Percentiles rank a stretch among this genome's conserved stretches.
Evolutionary conservation across 768 basidiomycete genomes (phyloP).

Genomic region (Paxillus ammoniavirescens): DNA sequence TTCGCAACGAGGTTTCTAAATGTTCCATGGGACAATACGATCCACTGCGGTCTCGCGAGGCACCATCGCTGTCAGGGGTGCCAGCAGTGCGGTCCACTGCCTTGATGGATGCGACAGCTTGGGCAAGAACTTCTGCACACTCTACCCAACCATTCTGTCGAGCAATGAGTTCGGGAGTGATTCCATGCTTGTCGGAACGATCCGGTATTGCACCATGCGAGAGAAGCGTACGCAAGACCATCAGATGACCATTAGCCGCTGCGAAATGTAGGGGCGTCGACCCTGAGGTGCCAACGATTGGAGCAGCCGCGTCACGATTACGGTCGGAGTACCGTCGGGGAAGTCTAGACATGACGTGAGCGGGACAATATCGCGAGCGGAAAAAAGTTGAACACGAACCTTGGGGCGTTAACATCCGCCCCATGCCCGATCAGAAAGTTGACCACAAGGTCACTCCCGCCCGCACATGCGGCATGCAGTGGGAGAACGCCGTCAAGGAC

Average conservation of each 20-base stretch:
- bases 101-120: slow-evolving; percentile 58
- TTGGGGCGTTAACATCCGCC: slow-evolving; percentile 96
- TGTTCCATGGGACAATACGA: slow-evolving; percentile 29
- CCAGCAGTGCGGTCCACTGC: slow-evolving; percentile 58
- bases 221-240: slow-evolving; percentile 76
- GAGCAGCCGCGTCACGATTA: slow-evolving; percentile 60
- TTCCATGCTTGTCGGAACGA: slow-evolving; percentile 86
- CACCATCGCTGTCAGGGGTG: slow-evolving; percentile 17
- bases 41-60: slow-evolving; percentile 15
- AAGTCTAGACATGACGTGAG: slow-evolving; percentile 42
- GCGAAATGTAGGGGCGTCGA: slow-evolving; percentile 97
- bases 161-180: slow-evolving; percentile 84
- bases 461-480: slow-evolving; percentile 90
- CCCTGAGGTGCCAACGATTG: slow-evolving; percentile 81
- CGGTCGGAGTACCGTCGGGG: slow-evolving; percentile 75
- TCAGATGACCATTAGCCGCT: slow-evolving; percentile 87
- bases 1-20: slow-evolving; percentile 33
- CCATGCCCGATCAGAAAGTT: slow-evolving; percentile 86
- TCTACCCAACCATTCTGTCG: slow-evolving; percentile 76
- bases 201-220: slow-evolving; percentile 80
- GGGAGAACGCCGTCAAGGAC: slow-evolving; percentile 97
- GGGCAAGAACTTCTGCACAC: slow-evolving; percentile 69
- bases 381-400: slow-evolving; percentile 45
- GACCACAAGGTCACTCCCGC: slow-evolving; percentile 87
- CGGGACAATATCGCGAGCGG: slow-evolving; percentile 5